phyloP scores from a whole-genome alignment of 306 rosid genomes.

The Acacia crassicarpa region DNA sequence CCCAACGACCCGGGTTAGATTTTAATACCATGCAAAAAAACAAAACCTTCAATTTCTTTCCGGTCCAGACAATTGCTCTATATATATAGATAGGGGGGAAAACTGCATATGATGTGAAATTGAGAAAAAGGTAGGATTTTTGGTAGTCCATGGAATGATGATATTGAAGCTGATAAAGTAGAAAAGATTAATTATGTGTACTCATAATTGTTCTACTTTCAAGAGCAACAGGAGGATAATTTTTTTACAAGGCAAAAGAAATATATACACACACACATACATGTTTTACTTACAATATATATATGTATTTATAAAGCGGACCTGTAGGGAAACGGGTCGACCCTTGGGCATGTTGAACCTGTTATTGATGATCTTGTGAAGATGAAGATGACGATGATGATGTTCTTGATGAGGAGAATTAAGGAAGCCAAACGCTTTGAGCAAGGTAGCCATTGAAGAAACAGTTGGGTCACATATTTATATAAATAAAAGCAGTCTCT shows the following conservation, averaged over 20 bases:
- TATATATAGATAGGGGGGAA: too few species aligned
- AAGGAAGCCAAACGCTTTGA: slow-evolving; percentile 54
- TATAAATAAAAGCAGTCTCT: neutral
- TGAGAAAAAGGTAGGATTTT: neutral
- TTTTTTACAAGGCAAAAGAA: too few species aligned
- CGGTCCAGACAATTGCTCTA: too few species aligned
- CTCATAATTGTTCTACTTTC: neutral
- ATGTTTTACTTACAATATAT: too few species aligned
- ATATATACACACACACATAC: too few species aligned
- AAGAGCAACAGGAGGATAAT: neutral
- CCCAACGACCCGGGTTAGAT: too few species aligned
- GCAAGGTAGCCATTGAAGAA: slow-evolving; percentile 57
- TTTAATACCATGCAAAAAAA: too few species aligned
- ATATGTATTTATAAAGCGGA: slow-evolving; percentile 16
- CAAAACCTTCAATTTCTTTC: neutral
- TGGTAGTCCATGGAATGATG: neutral
- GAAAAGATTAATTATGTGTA: neutral
- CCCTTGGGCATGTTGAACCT: slow-evolving; percentile 72
- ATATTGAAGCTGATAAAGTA: neutral
- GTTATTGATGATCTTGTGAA: slow-evolving; percentile 27
- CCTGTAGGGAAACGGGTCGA: slow-evolving; percentile 88
- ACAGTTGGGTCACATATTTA: neutral
- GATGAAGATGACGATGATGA: neutral
- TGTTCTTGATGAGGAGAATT: slow-evolving; percentile 38
- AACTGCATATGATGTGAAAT: neutral